Evolutionary conservation across 2,329 filamentous ascomycete species (phyloP).

Genomic region (Ramularia endophylla): DNA sequence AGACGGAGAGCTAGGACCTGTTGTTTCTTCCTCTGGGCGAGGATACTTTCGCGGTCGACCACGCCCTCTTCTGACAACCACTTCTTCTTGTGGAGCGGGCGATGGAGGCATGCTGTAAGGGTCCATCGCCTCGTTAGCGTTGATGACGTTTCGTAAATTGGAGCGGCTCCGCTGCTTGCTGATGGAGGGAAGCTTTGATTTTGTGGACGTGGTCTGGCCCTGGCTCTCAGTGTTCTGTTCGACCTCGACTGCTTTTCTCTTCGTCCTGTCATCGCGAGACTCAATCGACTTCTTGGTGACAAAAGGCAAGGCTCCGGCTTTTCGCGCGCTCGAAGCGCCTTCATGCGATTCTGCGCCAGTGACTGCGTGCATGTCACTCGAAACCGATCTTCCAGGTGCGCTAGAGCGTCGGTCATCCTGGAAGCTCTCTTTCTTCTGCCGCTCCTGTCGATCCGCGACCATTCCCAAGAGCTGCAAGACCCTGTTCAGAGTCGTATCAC

Average conservation of each 20-base stretch:
- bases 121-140: slow-evolving; percentile 19
- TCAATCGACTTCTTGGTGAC: not conserved
- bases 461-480: slow-evolving; percentile 12
- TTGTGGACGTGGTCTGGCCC: slow-evolving; percentile 2
- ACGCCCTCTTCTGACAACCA: slow-evolving; percentile 15
- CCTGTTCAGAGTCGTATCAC: slow-evolving; percentile 5
- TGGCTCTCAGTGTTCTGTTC: not conserved
- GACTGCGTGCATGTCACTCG: no score
- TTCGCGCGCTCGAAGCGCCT: no score
- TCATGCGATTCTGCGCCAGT: no score
- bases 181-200: slow-evolving; percentile 17
- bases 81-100: slow-evolving; percentile 12
- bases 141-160: slow-evolving; percentile 24
- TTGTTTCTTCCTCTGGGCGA: slow-evolving; percentile 8
- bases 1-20: slow-evolving; percentile 17
- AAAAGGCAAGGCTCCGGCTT: no score
- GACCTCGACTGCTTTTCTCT: not conserved
- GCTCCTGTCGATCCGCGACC: slow-evolving; percentile 14
- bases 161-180: slow-evolving; percentile 24
- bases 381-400: not conserved
- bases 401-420: not conserved
- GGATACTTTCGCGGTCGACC: slow-evolving; percentile 21
- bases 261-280: not conserved
- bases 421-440: slow-evolving; percentile 4
- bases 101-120: slow-evolving; percentile 21